These are phyloP conservation scores for Diaporthe eres DNA, from an alignment of 2,329 filamentous ascomycete species.

Conservation along the genomic window DNA sequence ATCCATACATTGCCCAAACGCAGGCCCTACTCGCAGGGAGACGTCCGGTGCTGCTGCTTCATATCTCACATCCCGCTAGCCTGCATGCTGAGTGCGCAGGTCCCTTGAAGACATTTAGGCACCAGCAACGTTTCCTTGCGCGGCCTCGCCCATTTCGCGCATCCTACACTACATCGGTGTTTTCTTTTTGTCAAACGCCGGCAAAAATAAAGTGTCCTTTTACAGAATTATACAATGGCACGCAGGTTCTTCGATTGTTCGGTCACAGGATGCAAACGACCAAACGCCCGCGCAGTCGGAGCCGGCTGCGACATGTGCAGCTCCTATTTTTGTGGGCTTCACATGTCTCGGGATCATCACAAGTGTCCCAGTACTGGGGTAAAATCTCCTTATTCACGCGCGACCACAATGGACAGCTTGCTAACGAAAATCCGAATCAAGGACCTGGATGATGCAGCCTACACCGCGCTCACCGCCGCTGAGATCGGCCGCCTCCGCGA, in stretches of 20 bases:
- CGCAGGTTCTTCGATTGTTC: slow-evolving; percentile 2
- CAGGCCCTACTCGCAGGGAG: no score
- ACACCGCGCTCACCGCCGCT: background rate
- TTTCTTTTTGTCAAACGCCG: background rate
- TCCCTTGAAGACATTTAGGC: background rate
- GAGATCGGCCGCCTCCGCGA: background rate
- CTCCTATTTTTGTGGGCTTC: background rate
- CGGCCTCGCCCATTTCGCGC: no score
- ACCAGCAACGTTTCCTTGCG: background rate
- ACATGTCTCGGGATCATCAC: background rate
- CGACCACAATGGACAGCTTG: background rate
- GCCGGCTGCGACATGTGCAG: slow-evolving; percentile 11
- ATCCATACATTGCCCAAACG: no score
- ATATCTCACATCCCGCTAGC: no score
- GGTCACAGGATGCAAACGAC: background rate
- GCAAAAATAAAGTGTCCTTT: background rate
- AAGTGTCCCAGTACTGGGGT: background rate
- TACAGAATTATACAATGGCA: background rate
- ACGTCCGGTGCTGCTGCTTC: no score
- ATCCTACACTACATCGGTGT: background rate
- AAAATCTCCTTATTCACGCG: background rate
- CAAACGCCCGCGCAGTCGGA: background rate
- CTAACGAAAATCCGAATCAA: background rate
- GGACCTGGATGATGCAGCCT: slow-evolving; percentile 5
- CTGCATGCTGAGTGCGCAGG: no score